A percentile compares a stretch with the other conserved stretches of the same genome.
Evolutionary conservation across 2,329 filamentous ascomycete genomes (phyloP).

Genomic region (Paecilomyces niveus): DNA sequence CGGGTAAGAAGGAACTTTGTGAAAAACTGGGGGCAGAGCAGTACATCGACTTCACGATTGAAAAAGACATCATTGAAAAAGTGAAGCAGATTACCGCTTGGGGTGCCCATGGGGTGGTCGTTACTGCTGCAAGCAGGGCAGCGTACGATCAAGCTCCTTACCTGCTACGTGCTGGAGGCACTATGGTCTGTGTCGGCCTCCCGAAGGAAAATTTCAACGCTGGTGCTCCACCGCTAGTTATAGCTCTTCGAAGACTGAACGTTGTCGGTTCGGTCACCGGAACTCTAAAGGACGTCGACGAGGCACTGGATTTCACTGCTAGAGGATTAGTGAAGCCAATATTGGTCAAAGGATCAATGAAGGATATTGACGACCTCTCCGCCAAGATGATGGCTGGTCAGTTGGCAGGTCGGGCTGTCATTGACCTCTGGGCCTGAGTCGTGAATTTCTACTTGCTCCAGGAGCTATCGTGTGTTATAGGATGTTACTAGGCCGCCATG

Average conservation of each 20-base stretch:
- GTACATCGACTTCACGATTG: slow-evolving; percentile 28
- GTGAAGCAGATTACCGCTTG: slow-evolving; percentile 27
- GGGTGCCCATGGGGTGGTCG: slow-evolving; percentile 29
- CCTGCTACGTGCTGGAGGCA: slow-evolving; percentile 28
- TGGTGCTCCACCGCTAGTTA: slow-evolving; percentile 29
- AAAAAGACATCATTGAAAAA: slow-evolving; percentile 25
- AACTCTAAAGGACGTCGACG: slow-evolving; percentile 40
- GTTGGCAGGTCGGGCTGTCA: slow-evolving; percentile 73
- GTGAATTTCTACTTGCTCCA: not conserved
- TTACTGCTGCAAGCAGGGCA: slow-evolving; percentile 26
- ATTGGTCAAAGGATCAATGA: slow-evolving; percentile 29
- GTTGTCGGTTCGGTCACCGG: slow-evolving; percentile 37
- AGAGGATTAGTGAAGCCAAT: slow-evolving; percentile 35
- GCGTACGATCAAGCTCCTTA: slow-evolving; percentile 26
- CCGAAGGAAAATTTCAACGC: slow-evolving; percentile 28
- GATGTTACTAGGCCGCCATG: not conserved
- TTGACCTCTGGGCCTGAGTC: slow-evolving; percentile 52
- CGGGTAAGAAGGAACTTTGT: slow-evolving; percentile 23
- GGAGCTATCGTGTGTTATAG: not conserved
- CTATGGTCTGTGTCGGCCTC: slow-evolving; percentile 30
- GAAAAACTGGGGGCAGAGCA: slow-evolving; percentile 29
- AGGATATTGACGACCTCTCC: slow-evolving; percentile 34
- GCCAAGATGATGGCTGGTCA: slow-evolving; percentile 63
- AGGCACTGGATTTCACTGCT: slow-evolving; percentile 40
- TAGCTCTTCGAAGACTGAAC: slow-evolving; percentile 36